Evolutionary conservation across 108 stramenopile genomes (phyloP), one percentile per base, ranked within the genome.

Genomic region (Cyclotella sp.): DNA sequence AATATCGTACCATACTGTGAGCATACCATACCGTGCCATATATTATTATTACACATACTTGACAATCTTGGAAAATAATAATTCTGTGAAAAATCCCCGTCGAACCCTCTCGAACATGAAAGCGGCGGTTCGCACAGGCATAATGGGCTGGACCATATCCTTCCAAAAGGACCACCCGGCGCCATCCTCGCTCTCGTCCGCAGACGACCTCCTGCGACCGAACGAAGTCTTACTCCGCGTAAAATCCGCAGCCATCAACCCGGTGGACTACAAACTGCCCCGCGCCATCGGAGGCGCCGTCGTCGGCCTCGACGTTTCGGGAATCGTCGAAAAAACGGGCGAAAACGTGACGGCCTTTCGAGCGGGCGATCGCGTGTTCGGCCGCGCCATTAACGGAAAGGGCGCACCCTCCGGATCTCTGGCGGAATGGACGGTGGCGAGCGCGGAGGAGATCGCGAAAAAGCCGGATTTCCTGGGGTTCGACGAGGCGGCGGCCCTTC

Each of bases 251-350:
- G 78, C 84, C 27, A 74, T 87, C 21, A 87, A 87, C 53, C 87
- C 87, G 9, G 78, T 82, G n/a, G 87, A 87, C 45, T 87, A 87
- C 76, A 85, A 85, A 68, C 57, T 85, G 0, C 81, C 81, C 7
- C 61, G 76, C 1, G 18, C 41, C 3, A 46, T 76, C 1, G 55
- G 57, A 8, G 84, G 80, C 4, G 24, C 41, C 10, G 72, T 72
- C 21, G 60, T 70, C 19, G 84, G 84, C 8, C 13, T 85, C 18
- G 84, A 85, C 59, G 75, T 82, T 24, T 66, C 78, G 12, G 84
- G 84, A 19, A 21, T 67, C 0, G 71, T 85, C 46, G 64, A 70
- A 27, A 42, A 77, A 51, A 76, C 81, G 9, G 79, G 84, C 12
- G 16, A 39, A 15, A 49, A 42, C 26, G 83, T 78, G 10, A 78